Base-by-base conservation (phyloP, 2,329 filamentous ascomycete species). In the Trichophyton benhamiae region DNA sequence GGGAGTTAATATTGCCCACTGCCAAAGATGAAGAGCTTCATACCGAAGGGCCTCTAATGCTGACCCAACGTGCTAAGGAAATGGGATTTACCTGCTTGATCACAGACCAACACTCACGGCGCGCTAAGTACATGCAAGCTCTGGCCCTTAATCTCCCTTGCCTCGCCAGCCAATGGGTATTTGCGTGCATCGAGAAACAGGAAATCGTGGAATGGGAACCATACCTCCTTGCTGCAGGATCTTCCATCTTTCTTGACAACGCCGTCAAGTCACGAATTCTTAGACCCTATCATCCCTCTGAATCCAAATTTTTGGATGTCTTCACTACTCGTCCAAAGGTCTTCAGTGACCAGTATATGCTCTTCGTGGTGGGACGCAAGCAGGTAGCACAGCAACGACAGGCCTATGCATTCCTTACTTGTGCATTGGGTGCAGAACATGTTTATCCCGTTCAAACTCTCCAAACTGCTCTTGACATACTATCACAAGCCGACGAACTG, bases 61-160 rank as follows among this genome's bases (percentile, higher is more conserved):
- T 95, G 0, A 83, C 77, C 1, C 66, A 77, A 9, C 72, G 77
- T 22, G 81, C 82, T 22, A 69, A 76, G 41, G 75, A 80, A 1
- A 77, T 85, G 0, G 87, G 89, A 0, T 97, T 99, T 69, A 85
- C 88, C 0, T 91, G 90, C 3, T 77, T 97, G 13, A 88, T 99
- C 63, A 87, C 91, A 0, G 89, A 97, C 69, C 83, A 84, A 3
- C 88, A 96, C 71, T 94, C 88, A 5, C 85, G 92, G 55, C 91
- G 90, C 65, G 83, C 86, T 58, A 99, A 97, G 71, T 96, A 94
- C 72, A 88, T 97, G 80, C 91, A 97, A 75, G 94, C 94, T 0
- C 82, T 99, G 1, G 91, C 94, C 0, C 82, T 99, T 0, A 90
- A 89, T 0, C 75, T 99, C 0, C 94, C 94, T 0, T 96, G 91